Evolutionary conservation across 139 green algal species (phyloP).

Genomic region (Gonium pectorale): DNA sequence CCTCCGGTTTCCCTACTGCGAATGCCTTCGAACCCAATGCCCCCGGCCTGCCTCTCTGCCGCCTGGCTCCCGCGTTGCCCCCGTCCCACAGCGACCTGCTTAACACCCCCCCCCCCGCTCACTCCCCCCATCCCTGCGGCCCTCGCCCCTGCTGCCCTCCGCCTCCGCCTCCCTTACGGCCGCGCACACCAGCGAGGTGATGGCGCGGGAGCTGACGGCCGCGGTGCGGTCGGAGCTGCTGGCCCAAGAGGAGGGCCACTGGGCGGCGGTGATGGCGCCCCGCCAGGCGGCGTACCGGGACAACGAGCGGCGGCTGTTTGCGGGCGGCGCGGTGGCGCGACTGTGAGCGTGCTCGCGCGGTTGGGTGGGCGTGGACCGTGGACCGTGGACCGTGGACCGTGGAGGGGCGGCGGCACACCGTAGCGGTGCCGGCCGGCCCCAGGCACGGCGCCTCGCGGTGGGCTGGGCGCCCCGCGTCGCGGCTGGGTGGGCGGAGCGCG

Average conservation of each 20-base stretch:
- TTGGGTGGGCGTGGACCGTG: too few species aligned
- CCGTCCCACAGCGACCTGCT: not conserved
- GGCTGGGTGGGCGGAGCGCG: too few species aligned
- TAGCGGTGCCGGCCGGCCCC: too few species aligned
- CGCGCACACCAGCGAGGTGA: constrained; percentile 8
- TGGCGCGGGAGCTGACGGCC: constrained; percentile 16
- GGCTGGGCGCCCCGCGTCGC: too few species aligned
- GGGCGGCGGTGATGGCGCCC: constrained; percentile 4
- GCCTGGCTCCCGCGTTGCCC: not conserved
- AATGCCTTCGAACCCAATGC: not conserved
- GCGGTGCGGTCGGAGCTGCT: not conserved
- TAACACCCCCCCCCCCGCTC: not conserved
- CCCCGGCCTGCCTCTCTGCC: not conserved
- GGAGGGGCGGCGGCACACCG: too few species aligned
- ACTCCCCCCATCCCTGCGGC: too few species aligned
- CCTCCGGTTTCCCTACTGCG: too few species aligned
- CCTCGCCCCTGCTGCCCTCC: too few species aligned
- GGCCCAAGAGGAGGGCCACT: constrained; percentile 5
- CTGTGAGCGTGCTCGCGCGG: too few species aligned
- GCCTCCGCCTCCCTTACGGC: too few species aligned
- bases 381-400: too few species aligned
- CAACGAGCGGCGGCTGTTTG: constrained; percentile 23
- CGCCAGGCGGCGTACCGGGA: not conserved
- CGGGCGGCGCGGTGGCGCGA: not conserved
- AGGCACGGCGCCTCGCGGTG: too few species aligned